Evolutionary conservation across 805 yeast genomes (phyloP), one percentile per base, ranked within the genome.

Genomic region (Candida ficus): DNA sequence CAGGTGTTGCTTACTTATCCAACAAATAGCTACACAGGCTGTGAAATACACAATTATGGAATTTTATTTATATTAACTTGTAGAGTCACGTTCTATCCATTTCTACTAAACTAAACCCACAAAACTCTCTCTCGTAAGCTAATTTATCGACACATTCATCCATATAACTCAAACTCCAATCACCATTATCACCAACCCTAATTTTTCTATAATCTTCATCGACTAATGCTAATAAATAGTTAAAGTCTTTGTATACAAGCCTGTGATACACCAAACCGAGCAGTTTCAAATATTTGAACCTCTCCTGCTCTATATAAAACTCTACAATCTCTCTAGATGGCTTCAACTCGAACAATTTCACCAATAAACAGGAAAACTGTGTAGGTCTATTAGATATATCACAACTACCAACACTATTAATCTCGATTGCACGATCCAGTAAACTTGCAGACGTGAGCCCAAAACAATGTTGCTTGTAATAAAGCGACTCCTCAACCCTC

Each of bases 1-100:
- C 99, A 60, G 99, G 99, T 80, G 98, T 93, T 57, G 80, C 75
- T 62, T 95, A 90, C 71, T 81, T 90, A 59, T 80, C 95, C 53
- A 80, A 77, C 70, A 89, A 87, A 66, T 61, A 66, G 49, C 22
- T 38, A 13, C 7, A 17, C 11, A 25, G 11, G 11, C 13, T 22
- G n/a, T 18, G n/a, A 29, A 13, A n/a, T n/a, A n/a, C n/a, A n/a
- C n/a, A n/a, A n/a, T n/a, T n/a, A n/a, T n/a, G n/a, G n/a, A n/a
- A n/a, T n/a, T n/a, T n/a, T n/a, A n/a, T n/a, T n/a, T n/a, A n/a
- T n/a, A n/a, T n/a, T n/a, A n/a, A n/a, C n/a, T n/a, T n/a, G n/a
- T n/a, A n/a, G n/a, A n/a, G n/a, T n/a, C n/a, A n/a, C n/a, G n/a
- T 17, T 29, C 31, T 29, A 11, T 17, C 57, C 58, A 46, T 50